phyloP scores from a whole-genome alignment of 495 filamentous ascomycete species.

The Talaromyces borbonicus region DNA sequence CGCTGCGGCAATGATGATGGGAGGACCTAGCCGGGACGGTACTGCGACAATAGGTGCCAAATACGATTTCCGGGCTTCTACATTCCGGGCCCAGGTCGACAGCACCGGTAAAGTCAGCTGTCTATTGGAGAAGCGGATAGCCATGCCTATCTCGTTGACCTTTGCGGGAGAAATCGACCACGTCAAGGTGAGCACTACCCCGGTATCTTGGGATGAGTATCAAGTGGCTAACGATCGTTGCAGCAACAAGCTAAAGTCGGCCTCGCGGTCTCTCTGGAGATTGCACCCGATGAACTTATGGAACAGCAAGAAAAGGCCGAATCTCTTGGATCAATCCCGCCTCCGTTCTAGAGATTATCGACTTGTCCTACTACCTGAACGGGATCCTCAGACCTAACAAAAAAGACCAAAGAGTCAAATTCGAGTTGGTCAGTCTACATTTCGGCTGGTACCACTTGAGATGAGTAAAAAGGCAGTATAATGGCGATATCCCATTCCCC shows the following conservation, averaged over 20 bases:
- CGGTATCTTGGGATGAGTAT: neutral
- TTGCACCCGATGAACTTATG: constrained; percentile 79
- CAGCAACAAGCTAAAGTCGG: constrained; percentile 95
- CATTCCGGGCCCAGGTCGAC: constrained; percentile 92
- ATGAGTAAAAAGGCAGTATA: constrained; percentile 2
- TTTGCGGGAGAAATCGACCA: constrained; percentile 98
- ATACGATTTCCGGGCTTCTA: constrained; percentile 93
- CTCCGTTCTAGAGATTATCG: constrained; percentile 50
- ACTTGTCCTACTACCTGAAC: constrained; percentile 47
- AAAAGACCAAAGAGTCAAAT: too few species aligned
- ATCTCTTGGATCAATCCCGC: constrained; percentile 34
- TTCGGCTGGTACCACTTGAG: constrained; percentile 5
- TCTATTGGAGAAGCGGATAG: constrained; percentile 89
- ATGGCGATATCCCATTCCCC: constrained; percentile 24
- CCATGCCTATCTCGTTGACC: constrained; percentile 78
- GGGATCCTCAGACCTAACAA: too few species aligned
- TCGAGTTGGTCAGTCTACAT: too few species aligned
- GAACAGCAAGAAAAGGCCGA: constrained; percentile 72
- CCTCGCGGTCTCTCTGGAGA: constrained; percentile 88
- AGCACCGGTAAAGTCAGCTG: constrained; percentile 87
- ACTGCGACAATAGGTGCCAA: constrained; percentile 87
- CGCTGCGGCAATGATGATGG: constrained; percentile 55
- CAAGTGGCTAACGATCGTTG: constrained; percentile 4
- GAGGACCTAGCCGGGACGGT: constrained; percentile 67
- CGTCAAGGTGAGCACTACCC: constrained; percentile 58